A percentile compares a stretch with the other conserved stretches of the same genome.
Conservation (phyloP, 305 asterid species). For the Caryopteris hybrid region DNA sequence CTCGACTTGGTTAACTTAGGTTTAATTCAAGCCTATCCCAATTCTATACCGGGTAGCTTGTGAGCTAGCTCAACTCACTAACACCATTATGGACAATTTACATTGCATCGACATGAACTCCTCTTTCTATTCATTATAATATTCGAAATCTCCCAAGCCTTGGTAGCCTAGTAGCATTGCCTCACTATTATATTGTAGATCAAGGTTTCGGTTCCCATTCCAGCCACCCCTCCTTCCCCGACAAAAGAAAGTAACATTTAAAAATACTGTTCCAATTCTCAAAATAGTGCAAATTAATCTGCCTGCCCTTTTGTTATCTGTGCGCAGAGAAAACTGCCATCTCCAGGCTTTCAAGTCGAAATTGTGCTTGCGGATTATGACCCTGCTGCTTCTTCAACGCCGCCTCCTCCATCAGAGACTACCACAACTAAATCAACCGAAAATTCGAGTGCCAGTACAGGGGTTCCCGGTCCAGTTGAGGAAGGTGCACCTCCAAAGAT, state of each 20-base stretch:
- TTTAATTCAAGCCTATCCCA: too few relatives aligned
- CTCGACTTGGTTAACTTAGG: too few relatives aligned
- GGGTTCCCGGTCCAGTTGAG: constrained; percentile 34
- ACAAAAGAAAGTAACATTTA: too few relatives aligned
- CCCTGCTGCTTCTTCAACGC: constrained; percentile 24
- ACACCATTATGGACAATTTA: neutral
- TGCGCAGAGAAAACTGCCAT: constrained; percentile 89
- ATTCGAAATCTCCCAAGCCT: neutral
- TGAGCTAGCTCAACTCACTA: too few relatives aligned
- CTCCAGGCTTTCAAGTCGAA: constrained; percentile 95
- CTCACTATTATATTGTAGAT: too few relatives aligned
- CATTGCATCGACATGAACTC: neutral
- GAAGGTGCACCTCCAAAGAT: constrained; percentile 30
- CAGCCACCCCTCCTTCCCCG: too few relatives aligned
- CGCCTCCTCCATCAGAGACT: constrained; percentile 44
- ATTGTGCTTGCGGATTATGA: constrained; percentile 80
- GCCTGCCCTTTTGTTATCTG: neutral
- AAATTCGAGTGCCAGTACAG: constrained; percentile 29
- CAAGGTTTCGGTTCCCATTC: too few relatives aligned
- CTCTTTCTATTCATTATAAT: too few relatives aligned
- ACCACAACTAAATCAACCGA: constrained; percentile 29
- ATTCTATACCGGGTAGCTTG: too few relatives aligned
- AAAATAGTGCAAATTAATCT: neutral
- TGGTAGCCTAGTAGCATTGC: too few relatives aligned
- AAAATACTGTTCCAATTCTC: neutral